These are phyloP conservation scores for Micractinium conductrix DNA, from an alignment of 139 green algal species.

Conservation along the genomic window DNA sequence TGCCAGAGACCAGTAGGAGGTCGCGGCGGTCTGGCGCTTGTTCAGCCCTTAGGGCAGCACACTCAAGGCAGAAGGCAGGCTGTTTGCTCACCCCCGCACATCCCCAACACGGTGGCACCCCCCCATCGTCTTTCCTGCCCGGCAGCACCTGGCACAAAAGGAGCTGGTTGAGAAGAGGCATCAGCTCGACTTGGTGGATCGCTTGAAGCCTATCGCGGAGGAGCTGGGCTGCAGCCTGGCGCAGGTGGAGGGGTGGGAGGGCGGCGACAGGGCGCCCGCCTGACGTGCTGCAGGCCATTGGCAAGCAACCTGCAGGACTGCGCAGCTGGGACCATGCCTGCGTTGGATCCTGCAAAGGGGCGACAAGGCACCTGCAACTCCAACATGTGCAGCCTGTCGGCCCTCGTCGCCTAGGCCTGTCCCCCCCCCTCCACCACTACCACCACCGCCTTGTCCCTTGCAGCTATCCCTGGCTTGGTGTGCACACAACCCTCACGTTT, in stretches of 20 bases:
- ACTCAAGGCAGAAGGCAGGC: not conserved
- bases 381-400: not conserved
- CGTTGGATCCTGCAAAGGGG: not conserved
- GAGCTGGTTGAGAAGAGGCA: conserved; percentile 43
- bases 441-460: no score
- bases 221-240: conserved; percentile 73
- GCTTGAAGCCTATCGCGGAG: conserved; percentile 73
- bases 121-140: not conserved
- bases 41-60: no score
- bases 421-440: not conserved
- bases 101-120: not conserved
- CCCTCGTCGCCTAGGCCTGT: no score
- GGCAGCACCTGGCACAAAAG: conserved; percentile 25
- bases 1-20: no score
- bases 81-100: not conserved
- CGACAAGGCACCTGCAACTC: not conserved
- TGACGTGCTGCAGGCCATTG: not conserved
- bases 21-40: no score
- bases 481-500: conserved; percentile 74
- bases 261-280: not conserved
- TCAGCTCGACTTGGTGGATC: conserved; percentile 63
- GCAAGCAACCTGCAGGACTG: no score
- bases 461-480: conserved; percentile 83
- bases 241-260: no score
- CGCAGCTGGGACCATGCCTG: no score